Conservation (phyloP, 495 filamentous ascomycete species). For the Penicillium diatomitis region DNA sequence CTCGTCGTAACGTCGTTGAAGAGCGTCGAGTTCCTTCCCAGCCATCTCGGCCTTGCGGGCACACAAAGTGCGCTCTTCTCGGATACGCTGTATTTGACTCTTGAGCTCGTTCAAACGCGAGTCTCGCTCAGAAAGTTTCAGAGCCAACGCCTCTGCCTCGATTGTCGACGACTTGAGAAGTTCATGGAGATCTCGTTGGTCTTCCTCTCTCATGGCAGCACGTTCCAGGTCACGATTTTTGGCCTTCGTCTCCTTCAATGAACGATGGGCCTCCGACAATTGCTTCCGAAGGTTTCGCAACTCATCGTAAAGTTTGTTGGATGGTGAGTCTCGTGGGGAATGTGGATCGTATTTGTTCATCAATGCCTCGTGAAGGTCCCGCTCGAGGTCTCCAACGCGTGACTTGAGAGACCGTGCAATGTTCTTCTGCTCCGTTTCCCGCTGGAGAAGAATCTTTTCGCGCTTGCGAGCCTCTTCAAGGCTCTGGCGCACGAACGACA, state of each 20-base stretch:
- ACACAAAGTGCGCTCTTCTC: conserved; percentile 48
- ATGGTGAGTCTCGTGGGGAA: conserved; percentile 44
- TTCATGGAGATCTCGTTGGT: conserved; percentile 58
- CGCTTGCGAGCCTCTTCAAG: conserved; percentile 55
- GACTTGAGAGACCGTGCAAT: conserved; percentile 44
- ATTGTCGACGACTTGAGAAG: conserved; percentile 57
- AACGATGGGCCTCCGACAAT: conserved; percentile 51
- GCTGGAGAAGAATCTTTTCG: conserved; percentile 52
- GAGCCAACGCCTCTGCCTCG: conserved; percentile 53
- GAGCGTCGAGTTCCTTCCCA: conserved; percentile 41
- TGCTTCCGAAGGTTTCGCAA: conserved; percentile 53
- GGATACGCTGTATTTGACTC: conserved; percentile 43
- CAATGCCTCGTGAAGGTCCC: conserved; percentile 43
- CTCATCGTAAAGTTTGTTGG: conserved; percentile 49
- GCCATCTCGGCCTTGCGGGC: conserved; percentile 40
- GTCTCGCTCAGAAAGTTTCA: conserved; percentile 47
- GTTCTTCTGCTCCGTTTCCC: conserved; percentile 51
- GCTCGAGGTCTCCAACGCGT: conserved; percentile 47
- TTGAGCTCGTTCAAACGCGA: conserved; percentile 47
- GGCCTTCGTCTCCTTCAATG: conserved; percentile 46
- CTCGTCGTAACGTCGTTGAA: conserved; percentile 45
- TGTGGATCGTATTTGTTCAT: conserved; percentile 39
- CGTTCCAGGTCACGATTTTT: conserved; percentile 42
- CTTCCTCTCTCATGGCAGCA: conserved; percentile 42
- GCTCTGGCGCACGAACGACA: conserved; percentile 49